phyloP scores from a whole-genome alignment of 2,329 filamentous ascomycete genomes.

The Xylaria sp. region DNA sequence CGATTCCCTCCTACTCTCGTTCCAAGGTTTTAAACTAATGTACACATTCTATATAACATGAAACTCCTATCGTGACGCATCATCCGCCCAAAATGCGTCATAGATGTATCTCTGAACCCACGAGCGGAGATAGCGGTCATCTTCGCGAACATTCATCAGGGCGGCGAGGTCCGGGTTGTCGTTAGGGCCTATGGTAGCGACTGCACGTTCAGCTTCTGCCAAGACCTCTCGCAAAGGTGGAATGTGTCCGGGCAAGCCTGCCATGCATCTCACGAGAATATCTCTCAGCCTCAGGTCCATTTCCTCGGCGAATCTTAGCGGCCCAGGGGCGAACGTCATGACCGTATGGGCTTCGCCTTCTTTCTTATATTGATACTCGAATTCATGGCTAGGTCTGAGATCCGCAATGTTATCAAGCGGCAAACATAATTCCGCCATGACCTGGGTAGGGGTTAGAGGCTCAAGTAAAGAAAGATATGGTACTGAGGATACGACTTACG shows the following conservation, averaged over 20 bases:
- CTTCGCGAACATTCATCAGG: neutral
- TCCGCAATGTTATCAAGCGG: neutral
- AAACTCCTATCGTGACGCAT: neutral
- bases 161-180: neutral
- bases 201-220: neutral
- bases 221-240: constrained; percentile 7
- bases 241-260: neutral
- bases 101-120: constrained; percentile 15
- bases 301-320: neutral
- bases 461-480: neutral
- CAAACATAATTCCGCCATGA: neutral
- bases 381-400: neutral
- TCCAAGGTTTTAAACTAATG: neutral
- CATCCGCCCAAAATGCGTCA: neutral
- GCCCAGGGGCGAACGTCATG: neutral
- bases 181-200: neutral
- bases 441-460: constrained; percentile 5
- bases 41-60: neutral
- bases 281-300: constrained; percentile 12
- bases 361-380: neutral
- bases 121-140: constrained; percentile 1
- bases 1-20: neutral
- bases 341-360: neutral
- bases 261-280: constrained; percentile 8
- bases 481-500: neutral